Evolutionary conservation across 2,329 filamentous ascomycete species (phyloP), one percentile per base, ranked within the genome.

Genomic region (Decorospora gaudefroyi): DNA sequence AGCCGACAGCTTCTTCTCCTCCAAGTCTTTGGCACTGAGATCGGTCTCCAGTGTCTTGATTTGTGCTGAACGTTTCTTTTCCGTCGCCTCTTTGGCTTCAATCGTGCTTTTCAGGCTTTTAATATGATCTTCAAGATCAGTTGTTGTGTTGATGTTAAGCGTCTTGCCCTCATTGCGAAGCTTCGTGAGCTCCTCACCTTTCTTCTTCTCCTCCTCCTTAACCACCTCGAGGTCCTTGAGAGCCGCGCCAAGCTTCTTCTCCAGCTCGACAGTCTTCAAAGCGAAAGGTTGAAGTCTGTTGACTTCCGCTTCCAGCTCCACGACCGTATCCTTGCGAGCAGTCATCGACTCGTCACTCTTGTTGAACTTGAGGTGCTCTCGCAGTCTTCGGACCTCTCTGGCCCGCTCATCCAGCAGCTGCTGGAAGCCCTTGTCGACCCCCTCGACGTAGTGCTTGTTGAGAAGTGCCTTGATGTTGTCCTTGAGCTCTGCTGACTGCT

Each of bases 221-320:
- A 39, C 19, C 8, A 6, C 16, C 16, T 15, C 28, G 28, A 19
- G 32, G 3, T 28, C 19, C n/a, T 39, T 16, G 3, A 12, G 22
- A n/a, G 34, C 41, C 18, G 27, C 22, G 17, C 7, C 5, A 7
- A 39, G 34, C 19, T 19, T 12, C 17, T 39, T 16, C 27, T 21
- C 7, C 6, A 39, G 13, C 10, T n/a, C 15, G 6, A 6, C 13
- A 9, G 28, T 25, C 13, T 39, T 10, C 2, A 17, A 22, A 19
- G 21, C 17, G 8, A 44, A 10, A 28, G n/a, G 28, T 12, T 22
- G 41, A n/a, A 39, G 34, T 17, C 28, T 5, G 19, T 8, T 8
- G 6, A 44, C 16, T 19, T 44, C 28, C 4, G 17, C 37, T 8
- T 35, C 31, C 17, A 35, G 42, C 21, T 41, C 30, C 13, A 34